Base-by-base conservation (phyloP, 2,329 filamentous ascomycete genomes). In the Neurospora crassa region DNA sequence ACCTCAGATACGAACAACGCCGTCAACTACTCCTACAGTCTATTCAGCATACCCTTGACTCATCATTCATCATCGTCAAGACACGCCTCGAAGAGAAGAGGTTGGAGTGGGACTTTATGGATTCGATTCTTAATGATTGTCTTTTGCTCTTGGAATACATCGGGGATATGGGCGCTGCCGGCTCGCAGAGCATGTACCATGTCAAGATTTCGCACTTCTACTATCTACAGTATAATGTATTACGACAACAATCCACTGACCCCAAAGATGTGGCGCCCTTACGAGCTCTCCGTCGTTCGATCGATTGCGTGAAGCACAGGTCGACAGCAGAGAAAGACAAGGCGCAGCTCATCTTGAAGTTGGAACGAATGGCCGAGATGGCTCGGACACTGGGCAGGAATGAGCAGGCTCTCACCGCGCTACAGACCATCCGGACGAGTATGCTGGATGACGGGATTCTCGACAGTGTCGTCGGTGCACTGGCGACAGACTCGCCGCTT, bases 181-280 rank as follows among this genome's bases (percentile, higher is more conserved):
- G 80, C 37, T 75, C 79, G 24, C 75, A 78, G n/a, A 82, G 82
- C 2, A 63, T 63, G 53, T 88, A 89, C 74, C 83, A 87, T 71
- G 85, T 91, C 73, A 92, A 90, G 75, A 86, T 93, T 37, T 93
- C 91, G 0, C 90, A 91, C 75, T 83, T 92, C 3, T 92, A 92
- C 77, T 93, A 90, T 78, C 83, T 88, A n/a, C 83, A 87, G 68
- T 88, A 89, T 76, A 80, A 86, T 20, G 82, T 84, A 67, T 78
- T 88, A 72, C 81, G 84, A 16, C 87, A 86, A 68, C 79, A 81
- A 34, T 74, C 80, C 0, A 80, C 81, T 4, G 82, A 82, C 40
- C 74, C 79, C 0, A 81, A 82, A n/a, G 82, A 84, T 68, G 74
- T 77, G 6, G 79, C 81, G 20, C 82, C 86, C 1, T 79, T 91